Evolutionary conservation across 139 green algal genomes (phyloP).

Genomic region (Pleodorina starrii): DNA sequence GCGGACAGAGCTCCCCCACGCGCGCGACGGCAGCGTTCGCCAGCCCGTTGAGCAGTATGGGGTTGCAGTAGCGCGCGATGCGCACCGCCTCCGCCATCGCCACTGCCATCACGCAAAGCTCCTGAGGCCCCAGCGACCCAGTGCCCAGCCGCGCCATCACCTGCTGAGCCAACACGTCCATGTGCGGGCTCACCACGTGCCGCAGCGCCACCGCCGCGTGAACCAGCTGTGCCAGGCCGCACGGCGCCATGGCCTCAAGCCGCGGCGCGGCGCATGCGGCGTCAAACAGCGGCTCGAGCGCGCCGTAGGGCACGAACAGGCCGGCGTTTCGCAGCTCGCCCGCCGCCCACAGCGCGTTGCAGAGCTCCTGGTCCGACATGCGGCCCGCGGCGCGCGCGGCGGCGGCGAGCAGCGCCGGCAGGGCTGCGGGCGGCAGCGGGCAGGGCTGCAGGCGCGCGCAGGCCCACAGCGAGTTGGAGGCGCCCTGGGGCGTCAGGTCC

Average conservation of each 20-base stretch:
- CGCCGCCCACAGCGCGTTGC: conserved; percentile 54
- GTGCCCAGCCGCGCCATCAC: conserved; percentile 1
- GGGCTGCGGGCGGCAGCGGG: not conserved
- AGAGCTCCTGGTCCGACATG: conserved; percentile 50
- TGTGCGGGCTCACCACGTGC: not conserved
- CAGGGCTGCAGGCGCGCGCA: conserved; percentile 17
- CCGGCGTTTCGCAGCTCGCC: not conserved
- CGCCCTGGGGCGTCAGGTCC: conserved; percentile 29
- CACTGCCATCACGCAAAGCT: conserved; percentile 40
- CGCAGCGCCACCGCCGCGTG: conserved; percentile 17
- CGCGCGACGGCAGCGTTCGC: not conserved
- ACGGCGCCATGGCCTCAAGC: not conserved
- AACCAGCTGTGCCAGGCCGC: conserved; percentile 41
- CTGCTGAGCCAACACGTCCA: conserved; percentile 10
- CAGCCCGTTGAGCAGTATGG: conserved; percentile 41
- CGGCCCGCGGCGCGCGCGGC: not conserved
- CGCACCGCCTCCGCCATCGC: conserved; percentile 36
- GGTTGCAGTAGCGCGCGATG: not conserved
- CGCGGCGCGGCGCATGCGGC: not conserved
- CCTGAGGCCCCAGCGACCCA: conserved; percentile 15
- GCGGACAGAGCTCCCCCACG: not conserved
- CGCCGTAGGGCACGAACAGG: not conserved
- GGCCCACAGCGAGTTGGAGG: conserved; percentile 43
- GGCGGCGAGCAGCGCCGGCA: not conserved
- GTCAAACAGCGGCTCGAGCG: not conserved